Evolutionary conservation across 768 basidiomycete species (phyloP).

Genomic region (Xerocomellus chrysenteron): DNA sequence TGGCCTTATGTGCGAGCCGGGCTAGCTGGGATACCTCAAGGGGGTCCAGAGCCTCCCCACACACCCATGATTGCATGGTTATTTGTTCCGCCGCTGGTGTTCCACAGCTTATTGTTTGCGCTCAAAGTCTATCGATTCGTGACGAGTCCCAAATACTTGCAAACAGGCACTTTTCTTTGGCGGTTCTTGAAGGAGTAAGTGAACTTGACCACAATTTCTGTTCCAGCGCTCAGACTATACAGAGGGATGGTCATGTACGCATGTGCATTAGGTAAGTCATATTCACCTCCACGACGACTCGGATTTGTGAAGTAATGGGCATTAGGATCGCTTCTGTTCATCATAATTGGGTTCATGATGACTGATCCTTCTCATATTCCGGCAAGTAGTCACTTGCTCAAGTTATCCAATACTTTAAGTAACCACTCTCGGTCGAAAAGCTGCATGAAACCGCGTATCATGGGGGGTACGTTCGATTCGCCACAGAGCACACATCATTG

Average conservation of each 20-base stretch:
- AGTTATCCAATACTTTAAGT: neutral
- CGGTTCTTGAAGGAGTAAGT: conserved; percentile 21
- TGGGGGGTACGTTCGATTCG: conserved; percentile 7
- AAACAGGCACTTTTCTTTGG: conserved; percentile 7
- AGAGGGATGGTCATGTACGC: conserved; percentile 27
- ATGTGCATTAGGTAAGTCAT: conserved; percentile 15
- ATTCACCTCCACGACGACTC: neutral
- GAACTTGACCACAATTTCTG: neutral
- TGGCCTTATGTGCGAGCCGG: neutral
- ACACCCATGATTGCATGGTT: neutral
- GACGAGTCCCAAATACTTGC: neutral
- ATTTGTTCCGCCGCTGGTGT: conserved; percentile 12
- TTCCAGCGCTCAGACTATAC: neutral
- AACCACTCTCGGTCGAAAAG: conserved; percentile 1
- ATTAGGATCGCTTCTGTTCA: conserved; percentile 17
- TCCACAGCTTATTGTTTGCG: conserved; percentile 16
- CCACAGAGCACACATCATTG: neutral
- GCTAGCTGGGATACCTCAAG: neutral
- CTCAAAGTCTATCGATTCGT: conserved; percentile 18
- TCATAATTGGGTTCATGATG: conserved; percentile 10
- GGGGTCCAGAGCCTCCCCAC: neutral
- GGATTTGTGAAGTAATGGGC: neutral
- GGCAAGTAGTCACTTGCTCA: neutral
- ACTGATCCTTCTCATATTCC: neutral
- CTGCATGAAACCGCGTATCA: conserved; percentile 4